phyloP scores from a whole-genome alignment of 192 early-diverging fungal species.

The Podila epicladia region DNA sequence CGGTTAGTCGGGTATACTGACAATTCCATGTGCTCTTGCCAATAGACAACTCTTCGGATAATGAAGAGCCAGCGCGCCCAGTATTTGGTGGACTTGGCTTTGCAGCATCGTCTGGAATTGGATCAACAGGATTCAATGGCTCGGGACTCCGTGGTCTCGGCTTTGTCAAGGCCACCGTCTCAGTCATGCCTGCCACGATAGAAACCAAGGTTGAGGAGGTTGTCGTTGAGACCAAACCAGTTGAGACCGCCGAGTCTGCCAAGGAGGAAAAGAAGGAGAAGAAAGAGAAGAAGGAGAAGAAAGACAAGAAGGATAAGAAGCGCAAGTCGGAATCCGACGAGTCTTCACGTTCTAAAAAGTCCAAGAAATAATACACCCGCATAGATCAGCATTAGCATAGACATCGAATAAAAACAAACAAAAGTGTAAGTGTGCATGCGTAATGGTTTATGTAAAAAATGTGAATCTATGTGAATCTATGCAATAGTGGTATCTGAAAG shows the following conservation, averaged over 20 bases:
- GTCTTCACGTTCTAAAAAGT: conserved; percentile 36
- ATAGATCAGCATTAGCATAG: not conserved
- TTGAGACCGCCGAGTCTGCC: not conserved
- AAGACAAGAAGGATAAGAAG: conserved; percentile 32
- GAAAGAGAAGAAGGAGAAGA: conserved; percentile 25
- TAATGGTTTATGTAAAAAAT: not conserved
- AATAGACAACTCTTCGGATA: not conserved
- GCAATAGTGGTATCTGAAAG: not conserved
- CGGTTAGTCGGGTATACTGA: not conserved
- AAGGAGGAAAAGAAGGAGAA: conserved; percentile 5
- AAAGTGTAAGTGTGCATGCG: not conserved
- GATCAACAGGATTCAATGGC: conserved; percentile 28
- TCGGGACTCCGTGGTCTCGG: conserved; percentile 44
- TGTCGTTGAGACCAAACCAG: conserved; percentile 7
- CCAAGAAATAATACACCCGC: conserved; percentile 30
- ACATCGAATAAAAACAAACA: not conserved
- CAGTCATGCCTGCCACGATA: conserved; percentile 47
- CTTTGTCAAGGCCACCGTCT: conserved; percentile 47
- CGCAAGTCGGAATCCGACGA: conserved; percentile 27
- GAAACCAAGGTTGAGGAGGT: conserved; percentile 40
- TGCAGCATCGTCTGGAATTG: conserved; percentile 30
- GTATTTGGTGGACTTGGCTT: conserved; percentile 46
- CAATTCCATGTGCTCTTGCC: not conserved
- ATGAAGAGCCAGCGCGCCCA: conserved; percentile 24
- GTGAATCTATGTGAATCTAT: not conserved